Evolutionary conservation across 1,284 basidiomycete species (phyloP).

Genomic region (Clitocybe nebularis): DNA sequence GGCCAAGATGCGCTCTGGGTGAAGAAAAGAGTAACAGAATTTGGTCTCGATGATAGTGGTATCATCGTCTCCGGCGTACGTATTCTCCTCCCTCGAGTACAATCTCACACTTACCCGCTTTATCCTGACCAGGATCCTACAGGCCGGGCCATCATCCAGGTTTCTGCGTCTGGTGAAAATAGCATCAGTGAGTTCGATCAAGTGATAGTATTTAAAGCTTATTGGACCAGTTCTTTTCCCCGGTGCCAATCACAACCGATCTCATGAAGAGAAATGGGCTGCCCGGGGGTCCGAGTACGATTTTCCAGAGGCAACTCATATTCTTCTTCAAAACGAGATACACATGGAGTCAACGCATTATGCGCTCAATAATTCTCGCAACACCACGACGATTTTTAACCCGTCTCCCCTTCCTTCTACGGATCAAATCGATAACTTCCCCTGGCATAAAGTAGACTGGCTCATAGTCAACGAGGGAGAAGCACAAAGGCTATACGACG

Average conservation of each 20-base stretch:
- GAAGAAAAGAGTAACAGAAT: slow-evolving; percentile 30
- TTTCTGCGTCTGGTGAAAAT: slow-evolving; percentile 52
- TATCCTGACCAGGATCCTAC: slow-evolving; percentile 37
- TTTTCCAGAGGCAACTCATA: slow-evolving; percentile 35
- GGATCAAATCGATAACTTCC: slow-evolving; percentile 36
- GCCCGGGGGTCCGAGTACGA: slow-evolving; percentile 6
- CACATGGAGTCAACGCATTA: slow-evolving; percentile 36
- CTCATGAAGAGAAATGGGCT: slow-evolving; percentile 26
- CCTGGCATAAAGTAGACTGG: slow-evolving; percentile 50
- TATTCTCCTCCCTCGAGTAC: background rate
- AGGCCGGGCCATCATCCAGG: slow-evolving; percentile 55
- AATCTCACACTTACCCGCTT: background rate
- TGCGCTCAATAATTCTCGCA: slow-evolving; percentile 23
- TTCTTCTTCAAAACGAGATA: slow-evolving; percentile 60
- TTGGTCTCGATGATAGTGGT: slow-evolving; percentile 36
- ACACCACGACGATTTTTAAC: slow-evolving; percentile 43
- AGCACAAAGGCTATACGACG: slow-evolving; percentile 33
- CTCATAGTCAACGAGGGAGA: slow-evolving; percentile 53
- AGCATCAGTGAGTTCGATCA: slow-evolving; percentile 42
- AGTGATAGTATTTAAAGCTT: background rate
- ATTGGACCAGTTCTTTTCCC: slow-evolving; percentile 44
- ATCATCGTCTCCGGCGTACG: slow-evolving; percentile 38
- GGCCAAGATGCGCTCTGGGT: slow-evolving; percentile 48
- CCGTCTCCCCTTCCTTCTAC: slow-evolving; percentile 49
- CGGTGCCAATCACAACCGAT: slow-evolving; percentile 46